phyloP scores from a whole-genome alignment of 306 rosid species.

The Fragaria nilgerrensis region DNA sequence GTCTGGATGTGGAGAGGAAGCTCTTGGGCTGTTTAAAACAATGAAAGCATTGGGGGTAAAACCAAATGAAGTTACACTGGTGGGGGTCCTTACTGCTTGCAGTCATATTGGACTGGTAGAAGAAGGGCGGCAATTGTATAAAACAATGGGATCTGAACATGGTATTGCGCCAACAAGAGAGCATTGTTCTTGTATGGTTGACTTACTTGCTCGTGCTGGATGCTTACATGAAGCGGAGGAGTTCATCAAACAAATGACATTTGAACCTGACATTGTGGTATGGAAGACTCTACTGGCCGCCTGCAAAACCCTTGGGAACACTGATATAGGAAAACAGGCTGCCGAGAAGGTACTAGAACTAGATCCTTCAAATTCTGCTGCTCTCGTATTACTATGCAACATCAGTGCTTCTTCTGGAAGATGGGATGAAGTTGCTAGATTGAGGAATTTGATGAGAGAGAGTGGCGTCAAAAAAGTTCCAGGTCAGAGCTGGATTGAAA shows the following conservation, averaged over 20 bases:
- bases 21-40: conserved; percentile 54
- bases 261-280: conserved; percentile 59
- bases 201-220: conserved; percentile 78
- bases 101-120: conserved; percentile 72
- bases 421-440: conserved; percentile 62
- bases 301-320: conserved; percentile 59
- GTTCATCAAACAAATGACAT: conserved; percentile 44
- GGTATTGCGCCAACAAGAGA: conserved; percentile 60
- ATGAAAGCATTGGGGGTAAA: conserved; percentile 46
- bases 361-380: conserved; percentile 69
- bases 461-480: conserved; percentile 62
- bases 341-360: conserved; percentile 60
- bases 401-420: conserved; percentile 57
- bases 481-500: conserved; percentile 56
- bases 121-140: conserved; percentile 57
- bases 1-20: conserved; percentile 62
- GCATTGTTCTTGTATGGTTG: conserved; percentile 78
- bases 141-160: conserved; percentile 55
- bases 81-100: conserved; percentile 76
- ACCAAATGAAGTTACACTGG: conserved; percentile 67
- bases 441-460: conserved; percentile 58
- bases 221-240: conserved; percentile 59
- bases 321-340: conserved; percentile 59
- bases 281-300: conserved; percentile 77
- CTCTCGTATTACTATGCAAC: conserved; percentile 61